Conservation (phyloP, 1,284 basidiomycete genomes). For the Malassezia yamatoensis region DNA sequence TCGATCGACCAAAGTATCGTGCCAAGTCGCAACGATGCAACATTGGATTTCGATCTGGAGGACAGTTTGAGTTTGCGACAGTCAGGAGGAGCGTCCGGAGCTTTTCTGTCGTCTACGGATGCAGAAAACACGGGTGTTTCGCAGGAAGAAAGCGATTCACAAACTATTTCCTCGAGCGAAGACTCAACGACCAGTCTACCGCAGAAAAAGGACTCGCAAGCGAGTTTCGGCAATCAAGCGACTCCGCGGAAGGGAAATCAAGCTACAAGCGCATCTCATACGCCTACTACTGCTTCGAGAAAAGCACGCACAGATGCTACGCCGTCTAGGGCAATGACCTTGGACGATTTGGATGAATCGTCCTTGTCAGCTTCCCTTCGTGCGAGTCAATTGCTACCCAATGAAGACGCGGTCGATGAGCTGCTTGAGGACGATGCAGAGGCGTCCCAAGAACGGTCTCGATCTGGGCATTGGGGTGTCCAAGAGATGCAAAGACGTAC, state of each 20-base stretch:
- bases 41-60: slow-evolving; percentile 9
- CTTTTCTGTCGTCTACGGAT: slow-evolving; percentile 1
- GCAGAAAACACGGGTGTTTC: too few species aligned
- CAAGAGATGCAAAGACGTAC: slow-evolving; percentile 32
- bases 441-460: not conserved
- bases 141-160: too few species aligned
- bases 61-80: not conserved
- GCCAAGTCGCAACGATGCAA: not conserved
- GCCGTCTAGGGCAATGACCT: not conserved
- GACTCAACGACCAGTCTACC: too few species aligned
- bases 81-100: not conserved
- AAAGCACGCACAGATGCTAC: not conserved
- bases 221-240: too few species aligned
- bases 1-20: slow-evolving; percentile 12
- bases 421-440: slow-evolving; percentile 12
- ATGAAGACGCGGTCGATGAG: slow-evolving; percentile 5
- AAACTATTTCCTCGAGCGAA: too few species aligned
- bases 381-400: slow-evolving; percentile 11
- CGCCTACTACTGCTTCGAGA: too few species aligned
- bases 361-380: slow-evolving; percentile 13
- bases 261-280: too few species aligned
- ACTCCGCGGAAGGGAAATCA: too few species aligned
- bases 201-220: too few species aligned
- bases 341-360: slow-evolving; percentile 2
- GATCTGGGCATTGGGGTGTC: slow-evolving; percentile 33